These are phyloP conservation scores for Physaria fendleri DNA, from an alignment of 345 rosid genomes.

Conservation along the genomic window DNA sequence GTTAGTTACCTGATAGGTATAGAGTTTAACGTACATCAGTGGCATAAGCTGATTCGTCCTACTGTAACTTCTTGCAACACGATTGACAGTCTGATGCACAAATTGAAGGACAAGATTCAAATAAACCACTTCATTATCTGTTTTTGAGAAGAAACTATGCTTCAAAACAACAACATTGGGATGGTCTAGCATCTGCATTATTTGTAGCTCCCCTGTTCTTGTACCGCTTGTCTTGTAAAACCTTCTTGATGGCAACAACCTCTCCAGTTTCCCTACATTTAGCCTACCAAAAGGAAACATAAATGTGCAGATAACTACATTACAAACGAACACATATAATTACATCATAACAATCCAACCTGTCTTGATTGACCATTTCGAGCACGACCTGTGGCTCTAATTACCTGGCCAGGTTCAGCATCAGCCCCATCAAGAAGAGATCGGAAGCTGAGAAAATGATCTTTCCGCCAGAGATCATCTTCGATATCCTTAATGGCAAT, in stretches of 20 bases:
- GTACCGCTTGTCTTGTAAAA: slow-evolving; percentile 81
- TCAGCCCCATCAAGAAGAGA: slow-evolving; percentile 93
- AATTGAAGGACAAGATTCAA: slow-evolving; percentile 75
- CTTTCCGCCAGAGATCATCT: too few species aligned
- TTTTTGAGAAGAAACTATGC: slow-evolving; percentile 70
- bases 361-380: slow-evolving; percentile 90
- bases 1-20: slow-evolving; percentile 87
- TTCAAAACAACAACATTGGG: slow-evolving; percentile 72
- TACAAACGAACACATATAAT: too few species aligned
- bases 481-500: too few species aligned
- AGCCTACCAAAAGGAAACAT: slow-evolving; percentile 45
- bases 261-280: slow-evolving; percentile 90
- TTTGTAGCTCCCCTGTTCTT: slow-evolving; percentile 84
- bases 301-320: too few species aligned
- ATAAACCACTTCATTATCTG: slow-evolving; percentile 76
- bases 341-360: too few species aligned
- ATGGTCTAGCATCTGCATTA: slow-evolving; percentile 86
- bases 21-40: slow-evolving; percentile 68
- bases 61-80: slow-evolving; percentile 60
- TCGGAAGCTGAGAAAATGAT: too few species aligned
- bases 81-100: slow-evolving; percentile 76
- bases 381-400: slow-evolving; percentile 81
- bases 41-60: slow-evolving; percentile 76
- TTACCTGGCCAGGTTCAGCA: slow-evolving; percentile 87
- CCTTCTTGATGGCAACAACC: slow-evolving; percentile 78